These are phyloP conservation scores for Fusarium chuoi DNA, from an alignment of 2,329 filamentous ascomycete species.

Conservation along the genomic window DNA sequence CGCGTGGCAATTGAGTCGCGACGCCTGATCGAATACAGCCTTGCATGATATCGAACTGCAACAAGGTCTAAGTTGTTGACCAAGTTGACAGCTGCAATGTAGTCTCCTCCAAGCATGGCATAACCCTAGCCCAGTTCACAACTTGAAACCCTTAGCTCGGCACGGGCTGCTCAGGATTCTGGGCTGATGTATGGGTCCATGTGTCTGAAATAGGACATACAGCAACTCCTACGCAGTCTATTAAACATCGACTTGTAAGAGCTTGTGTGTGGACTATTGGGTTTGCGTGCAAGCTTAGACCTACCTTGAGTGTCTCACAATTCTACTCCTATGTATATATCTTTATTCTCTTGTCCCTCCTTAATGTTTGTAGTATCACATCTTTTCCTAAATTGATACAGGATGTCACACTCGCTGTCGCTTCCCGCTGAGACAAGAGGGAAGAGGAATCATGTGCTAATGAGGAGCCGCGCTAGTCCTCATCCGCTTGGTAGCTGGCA, in stretches of 20 bases:
- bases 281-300: background rate
- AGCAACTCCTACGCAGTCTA: background rate
- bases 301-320: background rate
- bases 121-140: background rate
- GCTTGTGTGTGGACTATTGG: too few relatives aligned
- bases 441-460: background rate
- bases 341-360: accelerated
- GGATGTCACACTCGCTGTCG: background rate
- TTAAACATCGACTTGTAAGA: too few relatives aligned
- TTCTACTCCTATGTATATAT: too few relatives aligned
- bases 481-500: background rate
- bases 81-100: slow-evolving; percentile 37
- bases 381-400: background rate
- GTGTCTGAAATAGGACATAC: background rate
- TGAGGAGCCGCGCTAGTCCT: background rate
- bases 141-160: background rate
- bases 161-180: background rate
- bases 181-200: background rate
- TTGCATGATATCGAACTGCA: slow-evolving; percentile 34
- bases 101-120: slow-evolving; percentile 6
- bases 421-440: background rate
- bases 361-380: background rate
- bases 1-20: background rate
- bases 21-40: background rate
- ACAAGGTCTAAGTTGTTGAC: slow-evolving; percentile 39